A percentile compares a stretch with the other conserved stretches of the same genome.
phyloP scores from a whole-genome alignment of 2,329 filamentous ascomycete genomes.

The Trichothecium sympodiale region DNA sequence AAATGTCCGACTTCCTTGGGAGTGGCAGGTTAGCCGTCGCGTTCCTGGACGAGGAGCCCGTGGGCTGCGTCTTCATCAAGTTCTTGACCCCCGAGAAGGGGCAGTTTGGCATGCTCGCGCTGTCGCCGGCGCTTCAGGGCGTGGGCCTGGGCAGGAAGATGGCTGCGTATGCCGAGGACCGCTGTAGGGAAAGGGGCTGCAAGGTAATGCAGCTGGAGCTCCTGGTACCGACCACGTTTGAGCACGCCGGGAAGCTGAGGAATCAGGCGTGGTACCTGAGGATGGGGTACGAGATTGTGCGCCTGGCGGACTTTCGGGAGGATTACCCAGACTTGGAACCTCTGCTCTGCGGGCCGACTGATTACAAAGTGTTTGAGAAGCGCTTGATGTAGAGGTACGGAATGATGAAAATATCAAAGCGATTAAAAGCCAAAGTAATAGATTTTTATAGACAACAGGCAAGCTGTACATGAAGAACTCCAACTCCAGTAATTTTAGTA shows the following conservation, averaged over 20 bases:
- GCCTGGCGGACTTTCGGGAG: constrained; percentile 13
- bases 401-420: too few species aligned
- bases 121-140: constrained; percentile 12
- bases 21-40: constrained; percentile 14
- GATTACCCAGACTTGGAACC: constrained; percentile 16
- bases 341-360: constrained; percentile 14
- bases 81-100: constrained; percentile 9
- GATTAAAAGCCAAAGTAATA: too few species aligned
- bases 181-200: constrained; percentile 15
- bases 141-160: constrained; percentile 14
- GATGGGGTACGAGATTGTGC: constrained; percentile 15
- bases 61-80: constrained; percentile 18
- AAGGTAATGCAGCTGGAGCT: constrained; percentile 17
- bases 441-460: too few species aligned
- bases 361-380: constrained; percentile 19
- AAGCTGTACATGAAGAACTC: too few species aligned
- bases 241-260: constrained; percentile 14
- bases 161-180: constrained; percentile 15
- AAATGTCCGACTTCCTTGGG: constrained; percentile 12
- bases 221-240: constrained; percentile 14
- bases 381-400: neutral
- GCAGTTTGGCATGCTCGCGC: constrained; percentile 17
- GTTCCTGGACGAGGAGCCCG: constrained; percentile 6
- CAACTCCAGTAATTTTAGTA: too few species aligned
- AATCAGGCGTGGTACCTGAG: constrained; percentile 16